Conservation (phyloP, 768 basidiomycete genomes). For the Lactarius vividus region DNA sequence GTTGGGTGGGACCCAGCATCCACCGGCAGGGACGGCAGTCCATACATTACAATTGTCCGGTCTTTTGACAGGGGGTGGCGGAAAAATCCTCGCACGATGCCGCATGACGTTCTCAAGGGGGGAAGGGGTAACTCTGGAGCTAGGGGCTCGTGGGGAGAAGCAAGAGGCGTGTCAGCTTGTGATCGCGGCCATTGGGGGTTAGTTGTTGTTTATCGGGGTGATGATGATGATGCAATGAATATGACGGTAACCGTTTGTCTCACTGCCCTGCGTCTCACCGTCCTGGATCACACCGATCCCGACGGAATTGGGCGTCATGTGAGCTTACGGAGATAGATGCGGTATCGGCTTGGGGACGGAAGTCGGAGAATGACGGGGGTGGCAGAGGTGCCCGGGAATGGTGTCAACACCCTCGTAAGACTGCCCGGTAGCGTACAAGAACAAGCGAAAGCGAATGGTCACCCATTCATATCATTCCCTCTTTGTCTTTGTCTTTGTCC, state of each 20-base stretch:
- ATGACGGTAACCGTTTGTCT: neutral
- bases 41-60: constrained; percentile 95
- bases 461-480: constrained; percentile 7
- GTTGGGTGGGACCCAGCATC: constrained; percentile 84
- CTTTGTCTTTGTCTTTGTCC: neutral
- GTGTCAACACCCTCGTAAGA: constrained; percentile 8
- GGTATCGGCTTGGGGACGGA: neutral
- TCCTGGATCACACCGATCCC: constrained; percentile 11
- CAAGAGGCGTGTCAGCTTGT: constrained; percentile 84
- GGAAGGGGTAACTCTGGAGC: constrained; percentile 88
- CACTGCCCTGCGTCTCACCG: neutral
- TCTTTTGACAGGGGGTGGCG: constrained; percentile 85
- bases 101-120: constrained; percentile 94
- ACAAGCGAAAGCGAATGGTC: constrained; percentile 22
- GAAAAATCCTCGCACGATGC: constrained; percentile 92
- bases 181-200: constrained; percentile 83
- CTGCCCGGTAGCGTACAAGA: neutral
- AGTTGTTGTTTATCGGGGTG: constrained; percentile 22
- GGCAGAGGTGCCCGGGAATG: neutral
- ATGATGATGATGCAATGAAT: constrained; percentile 1
- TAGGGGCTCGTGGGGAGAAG: constrained; percentile 89
- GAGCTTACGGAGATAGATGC: neutral
- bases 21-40: constrained; percentile 70
- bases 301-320: constrained; percentile 22
- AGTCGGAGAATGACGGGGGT: constrained; percentile 1